Evolutionary conservation across 306 rosid genomes (phyloP), one percentile per base, ranked within the genome.

Genomic region (Cucumis melo): DNA sequence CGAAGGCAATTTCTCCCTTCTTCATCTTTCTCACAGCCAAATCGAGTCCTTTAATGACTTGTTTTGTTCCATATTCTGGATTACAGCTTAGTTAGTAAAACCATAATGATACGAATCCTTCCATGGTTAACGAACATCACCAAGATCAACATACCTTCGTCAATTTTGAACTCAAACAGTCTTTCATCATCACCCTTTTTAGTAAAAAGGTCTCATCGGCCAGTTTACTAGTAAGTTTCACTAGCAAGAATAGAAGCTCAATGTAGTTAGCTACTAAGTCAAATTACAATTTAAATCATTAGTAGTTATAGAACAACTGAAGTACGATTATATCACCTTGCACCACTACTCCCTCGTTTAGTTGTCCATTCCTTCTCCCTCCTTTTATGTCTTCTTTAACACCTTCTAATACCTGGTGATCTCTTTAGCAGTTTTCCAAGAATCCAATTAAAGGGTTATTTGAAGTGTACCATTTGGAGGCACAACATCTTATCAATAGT

Each of bases 21-120:
- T 91, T 93, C 98, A 93, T 93, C 24, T 87, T 87, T 85, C 80
- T 66, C 70, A 93, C 91, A 73, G 92, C 97, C 85, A 85, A 84
- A 77, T 93, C 98, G 12, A 91, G 91, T 73, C 98, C 98, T 66
- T 93, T 96, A 78, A 89, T 84, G 36, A 88, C 98, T 91, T 89
- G 92, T 75, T 91, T 97, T 93, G 83, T 48, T 41, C 14, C 20
- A 68, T 34, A 68, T 68, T 68, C 38, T 57, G 23, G 6, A 23
- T 68, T 20, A 6, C 7, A 23, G 14, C 32, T 68, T 16, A 42
- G 56, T 21, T 21, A 7, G 24, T 20, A 27, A 6, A 44, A 32
- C 27, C 39, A 68, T 2, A 17, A 39, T 6, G 38, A 48, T 15
- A 13, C 7, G 4, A 23, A 21, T 12, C 20, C 19, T 20, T 11